A percentile compares a stretch with the other conserved stretches of the same genome.
These are phyloP conservation scores for Wickerhamiella azymoides DNA, from an alignment of 805 yeast genomes.

Conservation along the genomic window DNA sequence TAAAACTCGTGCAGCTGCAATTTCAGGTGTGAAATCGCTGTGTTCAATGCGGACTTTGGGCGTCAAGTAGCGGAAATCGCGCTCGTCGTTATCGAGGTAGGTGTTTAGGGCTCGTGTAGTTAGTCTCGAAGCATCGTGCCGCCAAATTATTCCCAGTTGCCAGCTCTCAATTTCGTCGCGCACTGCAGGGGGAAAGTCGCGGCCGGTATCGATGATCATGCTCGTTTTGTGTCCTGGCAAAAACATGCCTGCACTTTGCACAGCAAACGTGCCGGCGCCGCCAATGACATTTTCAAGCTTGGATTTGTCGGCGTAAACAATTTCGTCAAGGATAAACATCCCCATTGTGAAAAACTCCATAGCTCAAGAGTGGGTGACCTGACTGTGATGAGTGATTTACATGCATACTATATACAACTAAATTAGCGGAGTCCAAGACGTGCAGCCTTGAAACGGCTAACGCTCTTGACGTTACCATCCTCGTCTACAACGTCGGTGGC, in stretches of 20 bases:
- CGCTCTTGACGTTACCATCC: conserved; percentile 40
- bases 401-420: not conserved
- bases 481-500: conserved; percentile 61
- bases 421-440: conserved; percentile 10
- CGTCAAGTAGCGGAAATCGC: conserved; percentile 47
- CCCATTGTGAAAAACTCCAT: conserved; percentile 53
- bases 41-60: conserved; percentile 48
- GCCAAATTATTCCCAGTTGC: conserved; percentile 45
- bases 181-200: conserved; percentile 50
- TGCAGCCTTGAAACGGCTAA: conserved; percentile 60
- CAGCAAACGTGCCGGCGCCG: conserved; percentile 81
- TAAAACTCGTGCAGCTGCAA: conserved; percentile 33
- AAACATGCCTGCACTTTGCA: conserved; percentile 53
- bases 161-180: conserved; percentile 38
- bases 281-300: conserved; percentile 46
- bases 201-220: conserved; percentile 68
- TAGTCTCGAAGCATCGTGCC: conserved; percentile 37
- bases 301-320: conserved; percentile 37
- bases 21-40: conserved; percentile 35
- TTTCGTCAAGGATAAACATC: conserved; percentile 83
- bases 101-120: conserved; percentile 77
- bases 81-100: conserved; percentile 48
- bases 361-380: no score
- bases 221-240: conserved; percentile 35
- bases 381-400: conserved; percentile 8